Evolutionary conservation across 1,139 yeast species (phyloP).

Genomic region (Pichia sp.): DNA sequence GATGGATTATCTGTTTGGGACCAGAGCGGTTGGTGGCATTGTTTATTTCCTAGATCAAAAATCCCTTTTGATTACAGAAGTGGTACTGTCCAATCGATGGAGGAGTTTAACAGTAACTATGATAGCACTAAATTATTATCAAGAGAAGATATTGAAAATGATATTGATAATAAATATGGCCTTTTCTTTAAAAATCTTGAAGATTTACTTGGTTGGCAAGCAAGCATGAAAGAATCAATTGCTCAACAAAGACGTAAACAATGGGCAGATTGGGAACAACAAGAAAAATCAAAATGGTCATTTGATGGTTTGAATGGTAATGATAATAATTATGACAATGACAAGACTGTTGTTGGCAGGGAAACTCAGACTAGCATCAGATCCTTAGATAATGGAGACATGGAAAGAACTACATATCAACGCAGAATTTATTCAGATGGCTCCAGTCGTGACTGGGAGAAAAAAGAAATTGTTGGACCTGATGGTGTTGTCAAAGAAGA

Average conservation of each 20-base stretch:
- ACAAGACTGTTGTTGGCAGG: conserved; percentile 37
- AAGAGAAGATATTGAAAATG: conserved; percentile 41
- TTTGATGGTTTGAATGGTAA: not conserved
- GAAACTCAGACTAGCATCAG: conserved; percentile 11
- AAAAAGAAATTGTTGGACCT: conserved; percentile 30
- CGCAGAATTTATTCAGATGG: conserved; percentile 65
- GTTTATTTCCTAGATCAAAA: conserved; percentile 62
- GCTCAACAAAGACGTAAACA: conserved; percentile 21
- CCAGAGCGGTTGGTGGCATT: conserved; percentile 75
- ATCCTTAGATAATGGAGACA: conserved; percentile 40
- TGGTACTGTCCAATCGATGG: not conserved
- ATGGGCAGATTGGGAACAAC: conserved; percentile 21
- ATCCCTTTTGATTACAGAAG: conserved; percentile 27
- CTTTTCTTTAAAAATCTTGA: conserved; percentile 56
- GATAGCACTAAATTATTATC: not conserved
- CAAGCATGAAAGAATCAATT: conserved; percentile 40
- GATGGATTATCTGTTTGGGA: conserved; percentile 79
- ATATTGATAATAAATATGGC: conserved; percentile 34
- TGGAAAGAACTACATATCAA: conserved; percentile 46
- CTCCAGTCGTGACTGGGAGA: conserved; percentile 39
- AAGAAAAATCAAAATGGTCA: conserved; percentile 30
- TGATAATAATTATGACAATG: conserved; percentile 34
- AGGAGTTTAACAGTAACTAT: no score
- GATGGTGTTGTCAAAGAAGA: conserved; percentile 11
- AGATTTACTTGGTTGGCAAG: conserved; percentile 63